These are phyloP conservation scores for Calonectria ilicicola DNA, from an alignment of 2,329 filamentous ascomycete species.

Conservation along the genomic window DNA sequence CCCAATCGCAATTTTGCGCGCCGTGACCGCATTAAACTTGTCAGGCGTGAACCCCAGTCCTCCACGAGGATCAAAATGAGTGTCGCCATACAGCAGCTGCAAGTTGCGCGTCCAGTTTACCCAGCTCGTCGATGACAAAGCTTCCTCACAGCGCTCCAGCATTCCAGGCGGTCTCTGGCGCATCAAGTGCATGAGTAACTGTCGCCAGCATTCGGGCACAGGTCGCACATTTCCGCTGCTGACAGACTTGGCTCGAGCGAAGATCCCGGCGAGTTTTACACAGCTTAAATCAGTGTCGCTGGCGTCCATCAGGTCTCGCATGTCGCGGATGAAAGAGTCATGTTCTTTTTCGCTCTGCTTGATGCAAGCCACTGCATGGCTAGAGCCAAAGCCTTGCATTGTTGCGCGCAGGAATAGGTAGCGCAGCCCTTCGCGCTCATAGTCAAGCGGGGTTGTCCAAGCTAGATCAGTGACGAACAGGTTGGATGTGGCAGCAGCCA, in stretches of 20 bases:
- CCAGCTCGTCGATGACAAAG: slow-evolving; percentile 14
- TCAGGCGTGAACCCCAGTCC: slow-evolving; percentile 26
- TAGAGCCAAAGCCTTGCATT: slow-evolving; percentile 4
- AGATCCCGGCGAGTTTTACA: slow-evolving; percentile 18
- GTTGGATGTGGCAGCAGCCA: background rate
- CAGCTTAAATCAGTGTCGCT: slow-evolving; percentile 21
- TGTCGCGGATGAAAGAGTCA: slow-evolving; percentile 11
- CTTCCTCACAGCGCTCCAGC: slow-evolving; percentile 14
- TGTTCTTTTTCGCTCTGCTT: slow-evolving; percentile 24
- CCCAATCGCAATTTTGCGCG: slow-evolving; percentile 21
- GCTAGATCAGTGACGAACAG: background rate
- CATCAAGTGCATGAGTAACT: slow-evolving; percentile 25
- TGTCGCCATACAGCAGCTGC: slow-evolving; percentile 12
- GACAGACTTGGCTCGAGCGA: background rate
- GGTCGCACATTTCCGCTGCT: background rate
- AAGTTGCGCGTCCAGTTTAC: slow-evolving; percentile 17
- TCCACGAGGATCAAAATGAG: slow-evolving; percentile 23
- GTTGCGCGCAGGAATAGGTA: slow-evolving; percentile 9
- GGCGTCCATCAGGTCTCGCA: slow-evolving; percentile 6
- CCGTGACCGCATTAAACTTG: slow-evolving; percentile 19
- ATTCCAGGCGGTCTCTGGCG: slow-evolving; percentile 9
- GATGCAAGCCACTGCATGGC: slow-evolving; percentile 19
- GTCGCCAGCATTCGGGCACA: slow-evolving; percentile 22
- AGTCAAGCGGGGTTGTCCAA: slow-evolving; percentile 15
- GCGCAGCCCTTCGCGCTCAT: slow-evolving; percentile 15